Conservation (phyloP, 2,329 filamentous ascomycete species). For the Fusarium caatingaense region DNA sequence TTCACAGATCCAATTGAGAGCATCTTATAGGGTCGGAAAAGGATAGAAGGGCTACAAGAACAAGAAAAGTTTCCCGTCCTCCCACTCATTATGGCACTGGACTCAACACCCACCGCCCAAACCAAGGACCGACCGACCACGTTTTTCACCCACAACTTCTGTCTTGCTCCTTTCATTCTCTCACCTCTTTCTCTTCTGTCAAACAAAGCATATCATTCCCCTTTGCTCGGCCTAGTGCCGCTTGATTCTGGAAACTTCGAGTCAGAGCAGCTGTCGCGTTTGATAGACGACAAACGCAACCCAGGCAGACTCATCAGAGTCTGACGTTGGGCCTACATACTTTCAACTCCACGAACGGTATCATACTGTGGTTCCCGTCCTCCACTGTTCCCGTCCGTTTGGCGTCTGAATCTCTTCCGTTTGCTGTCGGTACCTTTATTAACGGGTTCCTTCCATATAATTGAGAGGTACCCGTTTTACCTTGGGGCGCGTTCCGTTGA, state of each 20-base stretch:
- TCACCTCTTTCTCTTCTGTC: slow-evolving; percentile 15
- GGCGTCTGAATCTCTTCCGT: slow-evolving; percentile 30
- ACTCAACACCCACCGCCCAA: slow-evolving; percentile 34
- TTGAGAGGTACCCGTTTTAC: slow-evolving; percentile 28
- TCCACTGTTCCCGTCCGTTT: slow-evolving; percentile 35
- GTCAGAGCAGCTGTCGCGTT: slow-evolving; percentile 7
- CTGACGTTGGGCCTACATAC: slow-evolving; percentile 3
- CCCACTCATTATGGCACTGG: slow-evolving; percentile 13
- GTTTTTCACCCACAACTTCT: slow-evolving; percentile 38
- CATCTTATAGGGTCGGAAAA: slow-evolving; percentile 10
- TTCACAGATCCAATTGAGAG: slow-evolving; percentile 3
- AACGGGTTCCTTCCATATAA: slow-evolving; percentile 28
- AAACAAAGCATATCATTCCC: slow-evolving; percentile 17
- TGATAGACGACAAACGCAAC: background rate
- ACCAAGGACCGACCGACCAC: slow-evolving; percentile 38
- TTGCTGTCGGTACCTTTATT: slow-evolving; percentile 32
- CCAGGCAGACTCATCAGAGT: background rate
- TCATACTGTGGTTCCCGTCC: slow-evolving; percentile 28
- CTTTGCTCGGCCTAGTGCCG: slow-evolving; percentile 21
- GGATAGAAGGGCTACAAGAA: slow-evolving; percentile 7
- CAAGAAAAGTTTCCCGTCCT: slow-evolving; percentile 35
- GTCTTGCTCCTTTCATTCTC: slow-evolving; percentile 37
- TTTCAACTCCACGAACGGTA: background rate
- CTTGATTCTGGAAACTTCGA: slow-evolving; percentile 1
- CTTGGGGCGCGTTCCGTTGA: slow-evolving; percentile 25